A percentile compares a stretch with the other conserved stretches of the same genome.
These are phyloP conservation scores for Boletellus ananas DNA, from an alignment of 768 basidiomycete species.

Conservation along the genomic window DNA sequence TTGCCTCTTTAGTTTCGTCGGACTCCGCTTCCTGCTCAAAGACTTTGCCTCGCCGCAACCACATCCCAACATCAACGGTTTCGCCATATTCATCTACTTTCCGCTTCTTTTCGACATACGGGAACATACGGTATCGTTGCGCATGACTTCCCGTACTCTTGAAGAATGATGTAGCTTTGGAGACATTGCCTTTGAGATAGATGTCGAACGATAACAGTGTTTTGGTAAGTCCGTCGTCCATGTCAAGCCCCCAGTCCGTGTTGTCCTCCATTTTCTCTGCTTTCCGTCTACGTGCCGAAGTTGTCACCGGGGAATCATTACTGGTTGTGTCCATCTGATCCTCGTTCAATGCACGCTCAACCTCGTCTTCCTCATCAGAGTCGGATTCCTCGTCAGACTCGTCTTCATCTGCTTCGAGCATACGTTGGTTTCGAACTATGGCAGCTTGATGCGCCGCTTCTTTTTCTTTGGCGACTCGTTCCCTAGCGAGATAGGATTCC, in stretches of 20 bases:
- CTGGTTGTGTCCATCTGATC: slow-evolving; percentile 44
- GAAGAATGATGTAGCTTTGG: slow-evolving; percentile 83
- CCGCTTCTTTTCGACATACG: slow-evolving; percentile 88
- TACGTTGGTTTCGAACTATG: slow-evolving; percentile 74
- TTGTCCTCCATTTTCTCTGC: slow-evolving; percentile 48
- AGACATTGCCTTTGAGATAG: slow-evolving; percentile 94
- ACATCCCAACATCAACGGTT: slow-evolving; percentile 91
- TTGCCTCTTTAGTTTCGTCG: slow-evolving; percentile 72
- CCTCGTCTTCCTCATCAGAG: slow-evolving; percentile 59
- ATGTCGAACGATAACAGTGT: slow-evolving; percentile 90
- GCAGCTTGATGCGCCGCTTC: slow-evolving; percentile 85
- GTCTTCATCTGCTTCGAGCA: slow-evolving; percentile 93
- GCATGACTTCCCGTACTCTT: slow-evolving; percentile 66
- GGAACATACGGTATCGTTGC: slow-evolving; percentile 95
- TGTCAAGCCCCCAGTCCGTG: slow-evolving; percentile 67
- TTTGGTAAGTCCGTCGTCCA: slow-evolving; percentile 70
- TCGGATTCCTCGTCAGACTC: slow-evolving; percentile 73
- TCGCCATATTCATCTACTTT: slow-evolving; percentile 96
- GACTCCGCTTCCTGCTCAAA: slow-evolving; percentile 87
- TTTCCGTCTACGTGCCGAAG: slow-evolving; percentile 37
- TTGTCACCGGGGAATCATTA: slow-evolving; percentile 26
- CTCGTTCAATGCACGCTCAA: slow-evolving; percentile 49
- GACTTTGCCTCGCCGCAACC: slow-evolving; percentile 88
- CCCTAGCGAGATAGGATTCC: slow-evolving; percentile 72
- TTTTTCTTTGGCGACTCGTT: slow-evolving; percentile 74